A percentile compares a stretch with the other conserved stretches of the same genome.
These are phyloP conservation scores for Ehretia macrophylla DNA, from an alignment of 257 asterid genomes.

Conservation along the genomic window DNA sequence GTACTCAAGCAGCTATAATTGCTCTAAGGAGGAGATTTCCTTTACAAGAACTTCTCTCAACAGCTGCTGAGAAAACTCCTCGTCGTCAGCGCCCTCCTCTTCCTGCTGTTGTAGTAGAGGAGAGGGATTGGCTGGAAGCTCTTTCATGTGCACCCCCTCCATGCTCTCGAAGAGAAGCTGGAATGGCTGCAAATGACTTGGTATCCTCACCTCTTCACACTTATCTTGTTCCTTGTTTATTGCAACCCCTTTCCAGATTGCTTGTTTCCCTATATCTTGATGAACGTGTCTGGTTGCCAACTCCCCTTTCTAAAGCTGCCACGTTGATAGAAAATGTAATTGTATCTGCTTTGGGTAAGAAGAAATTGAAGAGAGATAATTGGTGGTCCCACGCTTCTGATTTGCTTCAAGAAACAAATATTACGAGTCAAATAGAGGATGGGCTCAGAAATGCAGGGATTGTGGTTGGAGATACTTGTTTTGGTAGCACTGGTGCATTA, in stretches of 20 bases:
- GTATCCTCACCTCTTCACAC: constrained; percentile 63
- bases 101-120: constrained; percentile 79
- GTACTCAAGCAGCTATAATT: constrained; percentile 91
- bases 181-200: constrained; percentile 71
- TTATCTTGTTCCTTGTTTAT: constrained; percentile 73
- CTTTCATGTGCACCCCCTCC: constrained; percentile 83
- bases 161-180: constrained; percentile 93
- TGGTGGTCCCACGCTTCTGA: constrained; percentile 74
- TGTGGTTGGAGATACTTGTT: constrained; percentile 46
- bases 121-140: constrained; percentile 95
- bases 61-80: constrained; percentile 43
- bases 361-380: constrained; percentile 40
- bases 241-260: constrained; percentile 62
- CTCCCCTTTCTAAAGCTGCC: constrained; percentile 60
- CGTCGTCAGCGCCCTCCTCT: constrained; percentile 41
- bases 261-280: constrained; percentile 61
- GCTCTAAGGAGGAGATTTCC: constrained; percentile 87
- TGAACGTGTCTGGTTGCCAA: constrained; percentile 81
- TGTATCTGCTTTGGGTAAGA: constrained; percentile 50
- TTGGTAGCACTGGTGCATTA: constrained; percentile 27
- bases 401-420: constrained; percentile 64
- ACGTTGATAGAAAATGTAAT: constrained; percentile 49
- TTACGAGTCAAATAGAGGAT: constrained; percentile 56
- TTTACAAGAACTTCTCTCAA: constrained; percentile 69
- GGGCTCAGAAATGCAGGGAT: constrained; percentile 39